These are phyloP conservation scores for Komagataella pastoris DNA, from an alignment of 805 yeast species.

Conservation along the genomic window DNA sequence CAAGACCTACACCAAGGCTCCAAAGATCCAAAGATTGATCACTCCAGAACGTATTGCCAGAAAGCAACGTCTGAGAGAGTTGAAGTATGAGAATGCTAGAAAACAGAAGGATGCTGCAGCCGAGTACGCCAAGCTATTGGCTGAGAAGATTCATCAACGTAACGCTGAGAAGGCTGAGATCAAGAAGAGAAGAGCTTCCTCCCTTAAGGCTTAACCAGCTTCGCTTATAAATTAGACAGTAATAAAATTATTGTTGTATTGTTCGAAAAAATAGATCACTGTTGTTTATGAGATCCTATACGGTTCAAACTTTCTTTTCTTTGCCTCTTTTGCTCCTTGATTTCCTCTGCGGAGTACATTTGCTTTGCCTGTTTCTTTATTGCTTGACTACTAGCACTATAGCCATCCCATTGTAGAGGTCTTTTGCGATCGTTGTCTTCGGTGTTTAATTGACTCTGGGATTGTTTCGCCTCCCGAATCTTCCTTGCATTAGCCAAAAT, in stretches of 20 bases:
- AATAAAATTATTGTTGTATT: not conserved
- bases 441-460: not conserved
- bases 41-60: slow-evolving; percentile 99
- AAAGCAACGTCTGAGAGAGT: slow-evolving; percentile 92
- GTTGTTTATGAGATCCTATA: slow-evolving; percentile 9
- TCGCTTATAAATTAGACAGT: not conserved
- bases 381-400: slow-evolving; percentile 11
- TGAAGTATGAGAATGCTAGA: slow-evolving; percentile 94
- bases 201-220: slow-evolving; percentile 68
- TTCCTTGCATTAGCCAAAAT: slow-evolving; percentile 13
- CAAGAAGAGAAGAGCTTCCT: slow-evolving; percentile 99
- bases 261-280: not conserved
- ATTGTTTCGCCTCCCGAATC: slow-evolving; percentile 3
- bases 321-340: slow-evolving; percentile 11
- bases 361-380: slow-evolving; percentile 10
- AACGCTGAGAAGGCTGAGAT: slow-evolving; percentile 97
- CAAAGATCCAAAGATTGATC: slow-evolving; percentile 98
- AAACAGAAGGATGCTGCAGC: slow-evolving; percentile 99
- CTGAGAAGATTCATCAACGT: slow-evolving; percentile 96
- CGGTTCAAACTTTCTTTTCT: slow-evolving; percentile 5
- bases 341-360: slow-evolving; percentile 10
- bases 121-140: slow-evolving; percentile 97
- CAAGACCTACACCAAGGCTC: slow-evolving; percentile 98
- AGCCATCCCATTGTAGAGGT: slow-evolving; percentile 21
- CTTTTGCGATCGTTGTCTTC: slow-evolving; percentile 9